Evolutionary conservation across 148 eudicot species (phyloP).

Genomic region (Pouteria glomerata): DNA sequence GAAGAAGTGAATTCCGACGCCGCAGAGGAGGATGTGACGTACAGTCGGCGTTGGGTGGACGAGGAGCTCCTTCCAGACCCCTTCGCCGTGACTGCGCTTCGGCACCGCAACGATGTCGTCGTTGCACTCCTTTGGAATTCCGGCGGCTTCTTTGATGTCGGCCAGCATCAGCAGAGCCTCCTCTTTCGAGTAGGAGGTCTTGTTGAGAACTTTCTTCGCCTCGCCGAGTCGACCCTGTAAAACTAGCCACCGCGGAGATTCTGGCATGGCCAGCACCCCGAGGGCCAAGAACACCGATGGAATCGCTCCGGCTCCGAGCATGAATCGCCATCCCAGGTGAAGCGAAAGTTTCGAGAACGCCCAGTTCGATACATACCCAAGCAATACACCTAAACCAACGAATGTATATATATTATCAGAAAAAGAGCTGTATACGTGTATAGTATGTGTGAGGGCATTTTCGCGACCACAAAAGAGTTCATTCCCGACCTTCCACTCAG

Average conservation of each 20-base stretch:
- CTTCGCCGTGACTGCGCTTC: conserved; percentile 14
- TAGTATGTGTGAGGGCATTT: too few species aligned
- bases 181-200: conserved; percentile 19
- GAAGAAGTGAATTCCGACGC: conserved; percentile 34
- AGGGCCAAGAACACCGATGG: conserved; percentile 26
- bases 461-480: too few species aligned
- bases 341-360: conserved; percentile 28
- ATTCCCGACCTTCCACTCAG: too few species aligned
- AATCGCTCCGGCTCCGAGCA: conserved; percentile 36
- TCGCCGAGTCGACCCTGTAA: conserved; percentile 33
- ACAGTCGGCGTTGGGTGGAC: conserved; percentile 30
- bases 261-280: conserved; percentile 35
- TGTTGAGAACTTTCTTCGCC: conserved; percentile 23
- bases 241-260: conserved; percentile 41
- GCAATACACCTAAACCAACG: conserved; percentile 16
- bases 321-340: conserved; percentile 37
- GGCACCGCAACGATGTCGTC: conserved; percentile 20
- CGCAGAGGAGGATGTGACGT: conserved; percentile 20
- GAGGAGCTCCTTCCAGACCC: conserved; percentile 34
- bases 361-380: conserved; percentile 34
- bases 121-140: conserved; percentile 21
- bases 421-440: too few species aligned
- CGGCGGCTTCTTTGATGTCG: conserved; percentile 36
- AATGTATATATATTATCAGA: neutral
- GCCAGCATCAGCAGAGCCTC: conserved; percentile 24